Percentiles rank a stretch among this genome's conserved stretches.
phyloP scores from a whole-genome alignment of 495 filamentous ascomycete genomes.

The Penicillium soppii region DNA sequence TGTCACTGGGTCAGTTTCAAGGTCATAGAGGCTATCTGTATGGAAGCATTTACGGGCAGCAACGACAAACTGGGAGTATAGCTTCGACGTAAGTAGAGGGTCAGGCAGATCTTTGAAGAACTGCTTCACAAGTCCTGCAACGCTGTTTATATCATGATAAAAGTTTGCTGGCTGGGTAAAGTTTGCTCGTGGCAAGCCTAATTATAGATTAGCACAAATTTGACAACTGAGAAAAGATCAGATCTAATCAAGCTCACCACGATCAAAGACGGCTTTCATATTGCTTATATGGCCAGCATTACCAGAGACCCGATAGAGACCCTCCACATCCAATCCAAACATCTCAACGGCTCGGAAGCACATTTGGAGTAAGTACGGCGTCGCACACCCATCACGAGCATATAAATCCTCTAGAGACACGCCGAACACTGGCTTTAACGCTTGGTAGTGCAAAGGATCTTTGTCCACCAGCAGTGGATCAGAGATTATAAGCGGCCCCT shows the following conservation, averaged over 20 bases:
- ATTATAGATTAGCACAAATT: background rate
- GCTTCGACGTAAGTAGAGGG: slow-evolving; percentile 73
- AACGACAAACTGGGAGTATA: slow-evolving; percentile 78
- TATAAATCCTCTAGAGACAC: slow-evolving; percentile 79
- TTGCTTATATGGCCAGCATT: slow-evolving; percentile 78
- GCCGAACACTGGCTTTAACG: slow-evolving; percentile 81
- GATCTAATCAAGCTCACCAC: slow-evolving; percentile 53
- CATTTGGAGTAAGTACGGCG: slow-evolving; percentile 91
- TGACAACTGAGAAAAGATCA: background rate
- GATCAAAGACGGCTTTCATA: slow-evolving; percentile 81
- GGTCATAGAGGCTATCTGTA: background rate
- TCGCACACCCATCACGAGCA: slow-evolving; percentile 75
- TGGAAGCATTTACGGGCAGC: slow-evolving; percentile 64
- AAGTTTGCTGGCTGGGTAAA: slow-evolving; percentile 92
- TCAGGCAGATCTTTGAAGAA: slow-evolving; percentile 95
- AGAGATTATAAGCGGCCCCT: slow-evolving; percentile 14
- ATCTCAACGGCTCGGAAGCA: slow-evolving; percentile 87
- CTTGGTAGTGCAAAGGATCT: slow-evolving; percentile 47
- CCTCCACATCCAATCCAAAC: slow-evolving; percentile 86
- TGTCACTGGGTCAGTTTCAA: slow-evolving; percentile 4
- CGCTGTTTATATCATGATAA: slow-evolving; percentile 92
- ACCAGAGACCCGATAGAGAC: slow-evolving; percentile 89
- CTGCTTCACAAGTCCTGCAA: slow-evolving; percentile 89
- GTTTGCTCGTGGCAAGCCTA: slow-evolving; percentile 67
- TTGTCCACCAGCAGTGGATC: slow-evolving; percentile 26